Conservation (phyloP, 1,139 yeast genomes). For the Nakaseomyces nivariensis region DNA sequence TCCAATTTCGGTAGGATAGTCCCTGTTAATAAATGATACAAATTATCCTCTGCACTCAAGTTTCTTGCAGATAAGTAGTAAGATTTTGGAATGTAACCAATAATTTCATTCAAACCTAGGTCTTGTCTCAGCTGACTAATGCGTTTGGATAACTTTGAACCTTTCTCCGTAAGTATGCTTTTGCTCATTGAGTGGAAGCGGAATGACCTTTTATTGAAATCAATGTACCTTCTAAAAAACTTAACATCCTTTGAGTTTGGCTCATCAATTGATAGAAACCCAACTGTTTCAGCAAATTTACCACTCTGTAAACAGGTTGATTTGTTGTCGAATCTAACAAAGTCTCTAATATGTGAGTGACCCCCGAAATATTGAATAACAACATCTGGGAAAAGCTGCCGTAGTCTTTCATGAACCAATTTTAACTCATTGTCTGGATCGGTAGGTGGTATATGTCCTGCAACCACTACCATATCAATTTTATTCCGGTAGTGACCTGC, state of each 20-base stretch:
- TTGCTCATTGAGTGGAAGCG: constrained; percentile 42
- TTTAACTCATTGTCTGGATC: constrained; percentile 39
- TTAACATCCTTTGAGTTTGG: constrained; percentile 18
- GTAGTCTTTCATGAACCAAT: constrained; percentile 42
- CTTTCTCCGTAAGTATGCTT: constrained; percentile 27
- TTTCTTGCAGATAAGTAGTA: constrained; percentile 68
- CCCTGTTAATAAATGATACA: constrained; percentile 51
- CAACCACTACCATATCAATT: constrained; percentile 58
- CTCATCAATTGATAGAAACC: constrained; percentile 60
- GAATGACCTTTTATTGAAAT: constrained; percentile 66
- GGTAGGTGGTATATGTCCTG: constrained; percentile 73
- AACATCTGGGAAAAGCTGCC: constrained; percentile 49
- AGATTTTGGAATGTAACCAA: constrained; percentile 57
- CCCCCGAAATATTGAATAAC: constrained; percentile 89
- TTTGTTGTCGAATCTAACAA: constrained; percentile 51
- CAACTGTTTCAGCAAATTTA: constrained; percentile 83
- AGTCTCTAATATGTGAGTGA: constrained; percentile 88
- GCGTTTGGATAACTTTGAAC: constrained; percentile 38
- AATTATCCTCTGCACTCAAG: constrained; percentile 45
- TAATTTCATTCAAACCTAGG: constrained; percentile 44
- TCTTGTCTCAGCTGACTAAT: constrained; percentile 39
- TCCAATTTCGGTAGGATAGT: constrained; percentile 52
- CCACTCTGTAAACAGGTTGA: constrained; percentile 85
- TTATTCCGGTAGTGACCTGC: constrained; percentile 36
- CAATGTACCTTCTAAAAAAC: constrained; percentile 62